A percentile compares a stretch with the other conserved stretches of the same genome.
Evolutionary conservation across 1,284 basidiomycete genomes (phyloP).

Genomic region (Papiliotrema fonsecae): DNA sequence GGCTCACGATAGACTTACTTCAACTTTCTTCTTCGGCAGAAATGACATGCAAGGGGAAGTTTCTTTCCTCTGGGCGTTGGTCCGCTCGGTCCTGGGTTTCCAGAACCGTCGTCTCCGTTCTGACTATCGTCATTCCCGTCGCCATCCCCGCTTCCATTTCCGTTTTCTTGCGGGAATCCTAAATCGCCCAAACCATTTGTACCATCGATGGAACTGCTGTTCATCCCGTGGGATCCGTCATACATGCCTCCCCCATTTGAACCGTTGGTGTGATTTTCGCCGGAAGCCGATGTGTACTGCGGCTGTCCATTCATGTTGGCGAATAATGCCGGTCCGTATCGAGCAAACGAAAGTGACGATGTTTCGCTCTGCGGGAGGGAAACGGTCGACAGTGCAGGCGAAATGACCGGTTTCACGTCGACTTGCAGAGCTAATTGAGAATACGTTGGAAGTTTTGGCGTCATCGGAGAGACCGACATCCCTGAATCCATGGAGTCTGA

Average conservation of each 20-base stretch:
- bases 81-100: not conserved
- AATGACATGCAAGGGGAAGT: slow-evolving; percentile 48
- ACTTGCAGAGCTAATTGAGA: not conserved
- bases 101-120: slow-evolving; percentile 3
- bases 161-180: slow-evolving; percentile 3
- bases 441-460: not conserved
- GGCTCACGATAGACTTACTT: slow-evolving; percentile 37
- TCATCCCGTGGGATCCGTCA: not conserved
- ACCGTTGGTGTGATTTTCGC: not conserved
- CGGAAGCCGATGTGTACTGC: not conserved
- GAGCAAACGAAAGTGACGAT: not conserved
- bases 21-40: slow-evolving; percentile 48
- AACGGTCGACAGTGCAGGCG: slow-evolving; percentile 1
- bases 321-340: not conserved
- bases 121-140: slow-evolving; percentile 7
- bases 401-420: slow-evolving; percentile 8
- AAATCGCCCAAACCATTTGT: slow-evolving; percentile 1
- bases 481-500: slow-evolving; percentile 1
- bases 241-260: not conserved
- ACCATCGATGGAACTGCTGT: not conserved
- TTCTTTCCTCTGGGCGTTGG: slow-evolving; percentile 24
- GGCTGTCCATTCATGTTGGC: not conserved
- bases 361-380: not conserved
- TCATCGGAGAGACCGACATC: not conserved
- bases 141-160: slow-evolving; percentile 5